Evolutionary conservation across 495 filamentous ascomycete genomes (phyloP).

Genomic region (Lasiosphaeriaceae sp.): DNA sequence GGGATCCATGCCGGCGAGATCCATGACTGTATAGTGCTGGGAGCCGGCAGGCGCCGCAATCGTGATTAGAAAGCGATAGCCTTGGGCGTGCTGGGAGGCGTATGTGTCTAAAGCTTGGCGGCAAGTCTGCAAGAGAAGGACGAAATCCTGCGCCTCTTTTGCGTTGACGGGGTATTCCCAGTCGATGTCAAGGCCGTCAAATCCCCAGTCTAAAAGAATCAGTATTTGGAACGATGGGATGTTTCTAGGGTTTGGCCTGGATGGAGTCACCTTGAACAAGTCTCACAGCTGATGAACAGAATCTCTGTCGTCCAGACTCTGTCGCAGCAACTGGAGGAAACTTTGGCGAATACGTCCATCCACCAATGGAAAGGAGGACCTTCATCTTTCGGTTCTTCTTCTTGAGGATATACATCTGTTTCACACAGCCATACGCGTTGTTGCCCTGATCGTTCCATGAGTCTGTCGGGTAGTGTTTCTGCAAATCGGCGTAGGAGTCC

Average conservation of each 20-base stretch:
- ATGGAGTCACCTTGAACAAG: conserved; percentile 46
- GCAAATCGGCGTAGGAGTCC: conserved; percentile 55
- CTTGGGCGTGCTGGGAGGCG: conserved; percentile 43
- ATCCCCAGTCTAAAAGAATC: conserved; percentile 44
- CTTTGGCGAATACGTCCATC: conserved; percentile 84
- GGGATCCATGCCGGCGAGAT: conserved; percentile 63
- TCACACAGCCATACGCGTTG: conserved; percentile 76
- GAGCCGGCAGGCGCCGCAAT: conserved; percentile 62
- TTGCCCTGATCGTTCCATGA: conserved; percentile 63
- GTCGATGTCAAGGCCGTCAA: conserved; percentile 59
- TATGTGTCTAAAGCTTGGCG: conserved; percentile 63
- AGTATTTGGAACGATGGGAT: background rate
- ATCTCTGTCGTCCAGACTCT: conserved; percentile 49
- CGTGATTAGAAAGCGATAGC: conserved; percentile 67
- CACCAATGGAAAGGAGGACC: conserved; percentile 79
- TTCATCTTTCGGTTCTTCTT: conserved; percentile 78
- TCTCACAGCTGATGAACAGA: conserved; percentile 62
- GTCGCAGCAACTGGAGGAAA: conserved; percentile 65
- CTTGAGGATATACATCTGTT: conserved; percentile 83
- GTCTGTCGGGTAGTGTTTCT: conserved; percentile 73
- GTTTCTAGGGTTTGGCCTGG: background rate
- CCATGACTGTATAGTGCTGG: conserved; percentile 64
- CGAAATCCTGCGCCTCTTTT: conserved; percentile 62
- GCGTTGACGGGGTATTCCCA: conserved; percentile 58
- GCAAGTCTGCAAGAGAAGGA: conserved; percentile 64